phyloP scores from a whole-genome alignment of 495 filamentous ascomycete genomes.

The Letharia lupina region DNA sequence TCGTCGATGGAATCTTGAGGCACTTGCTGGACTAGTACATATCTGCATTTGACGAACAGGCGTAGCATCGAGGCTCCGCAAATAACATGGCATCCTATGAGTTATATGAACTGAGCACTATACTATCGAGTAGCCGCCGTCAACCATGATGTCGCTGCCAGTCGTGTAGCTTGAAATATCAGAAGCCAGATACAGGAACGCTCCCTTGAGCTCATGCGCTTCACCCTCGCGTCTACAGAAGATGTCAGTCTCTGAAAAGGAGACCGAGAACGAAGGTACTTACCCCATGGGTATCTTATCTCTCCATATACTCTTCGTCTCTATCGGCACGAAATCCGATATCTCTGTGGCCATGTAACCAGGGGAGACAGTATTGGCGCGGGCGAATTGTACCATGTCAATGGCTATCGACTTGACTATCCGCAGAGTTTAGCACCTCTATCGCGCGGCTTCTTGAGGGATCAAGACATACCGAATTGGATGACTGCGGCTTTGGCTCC shows the following conservation, averaged over 20 bases:
- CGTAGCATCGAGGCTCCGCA: not conserved
- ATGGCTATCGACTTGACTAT: constrained; percentile 61
- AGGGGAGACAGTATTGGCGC: constrained; percentile 74
- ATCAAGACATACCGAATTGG: constrained; percentile 55
- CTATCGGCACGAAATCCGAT: constrained; percentile 59
- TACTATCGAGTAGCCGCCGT: constrained; percentile 18
- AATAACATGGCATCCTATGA: not conserved
- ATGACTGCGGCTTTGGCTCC: constrained; percentile 78
- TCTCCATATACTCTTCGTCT: constrained; percentile 66
- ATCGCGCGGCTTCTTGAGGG: not conserved
- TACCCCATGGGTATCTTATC: constrained; percentile 75
- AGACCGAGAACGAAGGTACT: not conserved
- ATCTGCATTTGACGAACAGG: not conserved
- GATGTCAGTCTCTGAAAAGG: not conserved
- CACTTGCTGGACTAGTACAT: not conserved
- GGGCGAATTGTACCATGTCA: constrained; percentile 80
- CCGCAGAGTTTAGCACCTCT: constrained; percentile 25
- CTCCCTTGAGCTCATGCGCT: constrained; percentile 74
- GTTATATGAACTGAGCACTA: not conserved
- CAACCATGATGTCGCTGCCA: constrained; percentile 38
- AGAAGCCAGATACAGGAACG: constrained; percentile 77
- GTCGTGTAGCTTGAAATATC: constrained; percentile 81
- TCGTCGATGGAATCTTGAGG: not conserved
- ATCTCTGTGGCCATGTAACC: constrained; percentile 86
- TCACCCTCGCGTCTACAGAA: constrained; percentile 51